Percentiles rank a stretch among this genome's conserved stretches.
Evolutionary conservation across 805 yeast species (phyloP).

Genomic region (Ogataea salicorniae): DNA sequence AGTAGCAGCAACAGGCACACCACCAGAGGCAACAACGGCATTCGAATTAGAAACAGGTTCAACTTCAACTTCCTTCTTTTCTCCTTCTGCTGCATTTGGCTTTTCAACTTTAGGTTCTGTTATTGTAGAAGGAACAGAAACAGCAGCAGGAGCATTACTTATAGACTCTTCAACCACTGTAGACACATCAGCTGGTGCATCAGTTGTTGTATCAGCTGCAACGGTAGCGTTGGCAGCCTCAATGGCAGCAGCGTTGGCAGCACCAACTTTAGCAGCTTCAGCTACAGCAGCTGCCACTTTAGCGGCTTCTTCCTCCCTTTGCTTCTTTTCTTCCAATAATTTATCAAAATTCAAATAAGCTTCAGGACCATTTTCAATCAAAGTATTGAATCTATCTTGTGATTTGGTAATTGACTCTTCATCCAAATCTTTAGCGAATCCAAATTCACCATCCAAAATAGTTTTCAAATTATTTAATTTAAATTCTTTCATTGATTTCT

Average conservation of each 20-base stretch:
- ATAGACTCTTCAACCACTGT: neutral
- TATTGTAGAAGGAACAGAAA: neutral
- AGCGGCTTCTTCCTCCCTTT: constrained; percentile 16
- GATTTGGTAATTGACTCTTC: constrained; percentile 32
- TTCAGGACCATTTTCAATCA: constrained; percentile 38
- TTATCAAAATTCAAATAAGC: constrained; percentile 19
- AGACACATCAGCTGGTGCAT: neutral
- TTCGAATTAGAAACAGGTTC: neutral
- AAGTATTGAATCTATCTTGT: constrained; percentile 29
- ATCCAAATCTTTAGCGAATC: constrained; percentile 49
- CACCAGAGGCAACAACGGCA: constrained; percentile 7
- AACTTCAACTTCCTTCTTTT: neutral
- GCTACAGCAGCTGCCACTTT: constrained; percentile 10
- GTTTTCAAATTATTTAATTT: constrained; percentile 28
- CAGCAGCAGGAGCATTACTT: neutral
- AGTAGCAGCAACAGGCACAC: constrained; percentile 8
- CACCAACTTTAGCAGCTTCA: neutral
- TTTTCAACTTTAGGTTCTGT: neutral
- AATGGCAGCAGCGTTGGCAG: neutral
- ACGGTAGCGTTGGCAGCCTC: neutral
- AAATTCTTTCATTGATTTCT: constrained; percentile 9
- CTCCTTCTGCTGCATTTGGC: neutral
- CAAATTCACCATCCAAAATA: constrained; percentile 47
- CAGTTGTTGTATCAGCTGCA: neutral
- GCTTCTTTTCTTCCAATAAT: constrained; percentile 3